phyloP scores from a whole-genome alignment of 768 basidiomycete species.

The Podaxis carcinomalis region DNA sequence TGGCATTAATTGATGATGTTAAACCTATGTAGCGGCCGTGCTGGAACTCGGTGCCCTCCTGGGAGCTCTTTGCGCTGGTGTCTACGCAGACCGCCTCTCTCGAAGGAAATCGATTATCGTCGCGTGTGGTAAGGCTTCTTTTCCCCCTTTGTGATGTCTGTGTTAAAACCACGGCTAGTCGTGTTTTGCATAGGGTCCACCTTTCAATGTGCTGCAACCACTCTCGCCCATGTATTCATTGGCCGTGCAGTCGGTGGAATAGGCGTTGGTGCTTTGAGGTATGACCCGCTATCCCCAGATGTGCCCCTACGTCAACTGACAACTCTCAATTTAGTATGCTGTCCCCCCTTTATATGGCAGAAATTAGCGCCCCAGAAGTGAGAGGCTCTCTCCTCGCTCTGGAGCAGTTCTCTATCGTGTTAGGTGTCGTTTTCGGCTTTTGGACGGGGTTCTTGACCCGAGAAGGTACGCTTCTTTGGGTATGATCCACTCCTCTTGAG shows the following conservation, averaged over 20 bases:
- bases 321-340: constrained; percentile 50
- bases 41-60: constrained; percentile 76
- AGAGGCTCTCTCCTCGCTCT: constrained; percentile 76
- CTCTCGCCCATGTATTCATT: constrained; percentile 52
- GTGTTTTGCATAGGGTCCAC: constrained; percentile 71
- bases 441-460: constrained; percentile 80
- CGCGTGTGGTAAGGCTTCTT: constrained; percentile 53
- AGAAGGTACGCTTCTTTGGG: constrained; percentile 35
- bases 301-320: constrained; percentile 10
- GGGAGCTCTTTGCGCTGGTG: constrained; percentile 65
- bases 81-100: constrained; percentile 65
- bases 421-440: constrained; percentile 79
- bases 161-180: constrained; percentile 29
- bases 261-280: constrained; percentile 78
- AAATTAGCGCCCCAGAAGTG: constrained; percentile 78
- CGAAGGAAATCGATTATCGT: constrained; percentile 61
- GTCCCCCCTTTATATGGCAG: constrained; percentile 79
- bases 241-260: constrained; percentile 76
- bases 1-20: neutral
- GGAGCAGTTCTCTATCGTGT: constrained; percentile 77
- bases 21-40: constrained; percentile 53
- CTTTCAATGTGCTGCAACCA: constrained; percentile 60
- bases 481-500: neutral
- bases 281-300: constrained; percentile 9
- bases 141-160: neutral